Conservation (phyloP, 2,329 filamentous ascomycete genomes). For the Calonectria naviculata region DNA sequence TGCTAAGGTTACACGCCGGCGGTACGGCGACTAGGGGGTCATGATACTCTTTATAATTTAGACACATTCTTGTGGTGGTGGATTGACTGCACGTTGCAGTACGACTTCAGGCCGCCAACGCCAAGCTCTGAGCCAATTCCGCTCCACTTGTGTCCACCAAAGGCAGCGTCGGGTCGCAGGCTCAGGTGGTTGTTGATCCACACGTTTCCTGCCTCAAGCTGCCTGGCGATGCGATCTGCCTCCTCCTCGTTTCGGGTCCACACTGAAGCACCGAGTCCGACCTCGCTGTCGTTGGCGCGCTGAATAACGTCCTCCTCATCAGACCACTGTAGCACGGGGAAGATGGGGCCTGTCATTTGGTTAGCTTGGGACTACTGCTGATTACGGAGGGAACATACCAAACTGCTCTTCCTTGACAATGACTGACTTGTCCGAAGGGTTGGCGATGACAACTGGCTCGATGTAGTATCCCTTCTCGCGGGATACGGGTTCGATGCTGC, state of each 20-base stretch:
- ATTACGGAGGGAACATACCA: slow-evolving; percentile 38
- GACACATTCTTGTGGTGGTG: not conserved
- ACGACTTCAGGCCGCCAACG: slow-evolving; percentile 17
- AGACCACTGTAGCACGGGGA: slow-evolving; percentile 69
- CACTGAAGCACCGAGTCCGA: slow-evolving; percentile 65
- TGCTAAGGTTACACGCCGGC: not conserved
- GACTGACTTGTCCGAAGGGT: slow-evolving; percentile 54
- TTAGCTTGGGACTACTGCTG: not conserved
- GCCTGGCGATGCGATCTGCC: slow-evolving; percentile 61
- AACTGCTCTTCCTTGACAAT: slow-evolving; percentile 64
- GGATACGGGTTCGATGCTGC: not conserved
- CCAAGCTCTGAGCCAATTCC: slow-evolving; percentile 29
- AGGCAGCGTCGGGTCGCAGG: slow-evolving; percentile 15
- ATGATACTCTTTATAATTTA: not conserved
- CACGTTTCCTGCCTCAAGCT: slow-evolving; percentile 65
- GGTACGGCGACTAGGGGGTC: not conserved
- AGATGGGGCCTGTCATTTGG: slow-evolving; percentile 52
- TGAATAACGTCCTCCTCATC: slow-evolving; percentile 67
- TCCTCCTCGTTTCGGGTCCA: slow-evolving; percentile 62
- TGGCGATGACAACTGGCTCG: slow-evolving; percentile 31
- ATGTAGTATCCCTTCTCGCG: slow-evolving; percentile 30
- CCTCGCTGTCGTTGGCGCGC: slow-evolving; percentile 62
- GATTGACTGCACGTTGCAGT: slow-evolving; percentile 21
- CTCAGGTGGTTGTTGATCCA: slow-evolving; percentile 60
- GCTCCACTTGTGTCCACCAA: slow-evolving; percentile 30